Evolutionary conservation across 768 basidiomycete genomes (phyloP), one percentile per base, ranked within the genome.

Genomic region (Cyclocybe aegerita): DNA sequence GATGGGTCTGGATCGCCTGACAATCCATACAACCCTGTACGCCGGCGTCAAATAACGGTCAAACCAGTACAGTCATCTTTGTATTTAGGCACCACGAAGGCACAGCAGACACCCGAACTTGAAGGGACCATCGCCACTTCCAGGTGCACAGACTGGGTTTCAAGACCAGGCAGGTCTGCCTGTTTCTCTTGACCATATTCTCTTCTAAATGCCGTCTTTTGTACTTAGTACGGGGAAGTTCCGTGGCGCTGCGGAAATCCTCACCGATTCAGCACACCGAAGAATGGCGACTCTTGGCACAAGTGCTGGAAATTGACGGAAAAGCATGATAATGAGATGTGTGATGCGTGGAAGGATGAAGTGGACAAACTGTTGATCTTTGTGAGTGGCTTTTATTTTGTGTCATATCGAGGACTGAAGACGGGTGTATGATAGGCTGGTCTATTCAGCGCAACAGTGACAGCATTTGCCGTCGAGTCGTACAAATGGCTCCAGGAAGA

Each of bases 291-390:
- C 48, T 48, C 59, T 1, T 65, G 64, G 66, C 51, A 58, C 7
- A 57, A 58, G 42, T 65, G 65, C 48, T 54, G 57, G 49, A 57
- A 54, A 9, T 37, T 62, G 39, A 56, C 60, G 2, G 61, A 65
- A 37, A 57, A 61, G 29, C 63, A 66, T 49, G 65, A 66, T 45
- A 60, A 63, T 14, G 63, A 63, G 14, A 59, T 64, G 56, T 66
- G 65, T 15, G 59, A 64, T 12, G 63, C 59, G 3, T 66, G 65
- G 65, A 65, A 63, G 33, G 65, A 68, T 16, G 66, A 68, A 48
- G 62, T 68, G 0, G 65, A 68, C 33, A 65, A 65, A 32, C 52
- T 68, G 1, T 52, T 68, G 29, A 65, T 68, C 7, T 66, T 68
- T 35, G 66, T 67, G 31, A 29, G 62, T 61, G 0, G 14, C 9